Conservation (phyloP, 1,139 yeast species). For the Arxiozyma bovina region DNA sequence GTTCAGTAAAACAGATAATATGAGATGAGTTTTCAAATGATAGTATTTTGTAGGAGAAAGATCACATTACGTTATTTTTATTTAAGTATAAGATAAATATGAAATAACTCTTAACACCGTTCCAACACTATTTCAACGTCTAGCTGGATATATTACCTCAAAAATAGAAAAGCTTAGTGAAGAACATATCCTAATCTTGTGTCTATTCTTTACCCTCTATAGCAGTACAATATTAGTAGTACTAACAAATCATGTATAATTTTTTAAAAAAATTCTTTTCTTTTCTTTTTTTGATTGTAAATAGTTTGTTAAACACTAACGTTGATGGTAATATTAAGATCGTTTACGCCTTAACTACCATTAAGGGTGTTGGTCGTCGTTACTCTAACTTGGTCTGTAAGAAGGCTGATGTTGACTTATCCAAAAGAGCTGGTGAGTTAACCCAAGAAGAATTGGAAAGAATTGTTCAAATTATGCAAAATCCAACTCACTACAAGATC, state of each 20-base stretch:
- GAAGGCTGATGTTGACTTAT: conserved; percentile 98
- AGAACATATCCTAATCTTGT: not conserved
- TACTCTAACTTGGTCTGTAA: conserved; percentile 99
- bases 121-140: not conserved
- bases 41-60: not conserved
- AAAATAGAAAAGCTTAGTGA: too few species aligned
- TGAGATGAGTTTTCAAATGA: not conserved
- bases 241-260: not conserved
- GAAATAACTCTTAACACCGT: not conserved
- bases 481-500: conserved; percentile 98
- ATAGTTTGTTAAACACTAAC: conserved; percentile 98
- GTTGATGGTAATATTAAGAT: conserved; percentile 99
- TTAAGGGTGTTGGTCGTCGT: conserved; percentile 99
- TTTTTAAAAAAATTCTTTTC: too few species aligned
- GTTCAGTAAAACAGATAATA: too few species aligned
- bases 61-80: not conserved
- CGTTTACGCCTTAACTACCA: conserved; percentile 99
- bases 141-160: too few species aligned
- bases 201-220: not conserved
- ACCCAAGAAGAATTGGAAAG: conserved; percentile 99
- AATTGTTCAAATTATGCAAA: conserved; percentile 98
- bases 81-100: not conserved
- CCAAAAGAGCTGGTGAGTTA: conserved; percentile 99
- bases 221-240: not conserved
- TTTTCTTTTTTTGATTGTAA: not conserved